Conservation (phyloP, 352 stramenopile genomes). For the Phytophthora cactorum region DNA sequence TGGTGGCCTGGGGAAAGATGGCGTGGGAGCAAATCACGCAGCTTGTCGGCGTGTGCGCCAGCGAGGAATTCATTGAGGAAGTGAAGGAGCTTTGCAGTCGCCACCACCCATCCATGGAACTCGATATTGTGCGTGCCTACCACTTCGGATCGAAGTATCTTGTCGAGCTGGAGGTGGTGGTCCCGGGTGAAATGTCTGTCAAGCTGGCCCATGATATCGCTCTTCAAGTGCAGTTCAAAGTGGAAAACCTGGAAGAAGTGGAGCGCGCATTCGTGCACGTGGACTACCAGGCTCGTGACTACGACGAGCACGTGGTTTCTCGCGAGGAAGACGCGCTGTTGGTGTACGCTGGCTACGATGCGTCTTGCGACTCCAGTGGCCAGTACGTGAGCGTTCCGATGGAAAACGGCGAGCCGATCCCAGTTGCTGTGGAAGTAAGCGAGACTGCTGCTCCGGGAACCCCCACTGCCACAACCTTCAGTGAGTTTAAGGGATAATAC, state of each 20-base stretch:
- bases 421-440: slow-evolving; percentile 34
- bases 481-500: slow-evolving; percentile 28
- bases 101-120: slow-evolving; percentile 74
- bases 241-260: slow-evolving; percentile 91
- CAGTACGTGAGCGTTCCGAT: slow-evolving; percentile 32
- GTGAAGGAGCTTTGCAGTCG: slow-evolving; percentile 79
- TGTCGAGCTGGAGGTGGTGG: slow-evolving; percentile 94
- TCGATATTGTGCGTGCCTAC: slow-evolving; percentile 93
- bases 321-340: slow-evolving; percentile 59
- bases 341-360: slow-evolving; percentile 43
- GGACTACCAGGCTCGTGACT: slow-evolving; percentile 90
- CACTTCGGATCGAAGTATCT: slow-evolving; percentile 96
- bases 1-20: slow-evolving; percentile 90
- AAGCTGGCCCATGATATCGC: slow-evolving; percentile 94
- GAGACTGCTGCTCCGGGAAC: slow-evolving; percentile 28
- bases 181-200: slow-evolving; percentile 90
- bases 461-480: slow-evolving; percentile 32
- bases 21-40: slow-evolving; percentile 92
- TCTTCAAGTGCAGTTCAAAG: slow-evolving; percentile 95
- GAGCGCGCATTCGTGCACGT: slow-evolving; percentile 96
- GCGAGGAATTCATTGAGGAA: slow-evolving; percentile 90
- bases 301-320: slow-evolving; percentile 73
- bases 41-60: slow-evolving; percentile 72
- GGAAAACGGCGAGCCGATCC: slow-evolving; percentile 27
- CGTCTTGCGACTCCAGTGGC: slow-evolving; percentile 19